Percentiles rank a stretch among this genome's conserved stretches.
These are phyloP conservation scores for Phytomonas serpens DNA, from an alignment of 208 protist species.

Conservation along the genomic window DNA sequence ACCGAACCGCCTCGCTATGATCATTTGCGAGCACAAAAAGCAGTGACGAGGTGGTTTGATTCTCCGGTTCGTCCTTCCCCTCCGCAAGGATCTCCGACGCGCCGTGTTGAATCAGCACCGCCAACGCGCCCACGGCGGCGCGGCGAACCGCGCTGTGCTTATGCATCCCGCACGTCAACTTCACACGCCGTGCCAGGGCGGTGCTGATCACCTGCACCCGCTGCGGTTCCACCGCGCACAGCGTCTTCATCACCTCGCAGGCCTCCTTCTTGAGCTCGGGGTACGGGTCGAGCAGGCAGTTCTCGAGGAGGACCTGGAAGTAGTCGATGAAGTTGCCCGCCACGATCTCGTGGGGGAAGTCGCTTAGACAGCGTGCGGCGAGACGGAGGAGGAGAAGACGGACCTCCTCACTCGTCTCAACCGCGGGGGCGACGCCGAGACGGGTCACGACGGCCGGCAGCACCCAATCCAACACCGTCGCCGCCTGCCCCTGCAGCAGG, in stretches of 20 bases:
- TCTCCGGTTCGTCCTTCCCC: slow-evolving; percentile 37
- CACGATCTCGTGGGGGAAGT: slow-evolving; percentile 82
- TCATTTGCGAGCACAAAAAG: slow-evolving; percentile 81
- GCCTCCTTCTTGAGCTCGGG: slow-evolving; percentile 82
- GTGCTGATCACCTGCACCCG: slow-evolving; percentile 56
- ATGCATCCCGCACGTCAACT: slow-evolving; percentile 58
- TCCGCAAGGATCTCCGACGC: slow-evolving; percentile 59
- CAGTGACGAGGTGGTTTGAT: slow-evolving; percentile 35
- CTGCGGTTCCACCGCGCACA: slow-evolving; percentile 73
- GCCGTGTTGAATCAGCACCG: slow-evolving; percentile 58
- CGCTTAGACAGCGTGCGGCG: slow-evolving; percentile 56
- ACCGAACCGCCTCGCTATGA: slow-evolving; percentile 64
- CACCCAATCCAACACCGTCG: slow-evolving; percentile 77
- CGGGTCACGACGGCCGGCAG: slow-evolving; percentile 79
- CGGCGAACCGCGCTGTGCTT: slow-evolving; percentile 78
- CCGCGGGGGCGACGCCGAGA: slow-evolving; percentile 60
- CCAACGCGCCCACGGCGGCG: slow-evolving; percentile 49
- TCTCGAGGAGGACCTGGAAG: slow-evolving; percentile 78
- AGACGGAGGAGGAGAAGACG: slow-evolving; percentile 62
- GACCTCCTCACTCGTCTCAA: slow-evolving; percentile 79
- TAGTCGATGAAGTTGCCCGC: slow-evolving; percentile 85
- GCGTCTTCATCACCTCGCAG: slow-evolving; percentile 45
- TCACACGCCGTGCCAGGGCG: slow-evolving; percentile 61
- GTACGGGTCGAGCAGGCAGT: slow-evolving; percentile 71
- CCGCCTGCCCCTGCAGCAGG: slow-evolving; percentile 33